These are phyloP conservation scores for Aegilops speltoides DNA, from an alignment of 176 grass and related monocot genomes.

Conservation along the genomic window DNA sequence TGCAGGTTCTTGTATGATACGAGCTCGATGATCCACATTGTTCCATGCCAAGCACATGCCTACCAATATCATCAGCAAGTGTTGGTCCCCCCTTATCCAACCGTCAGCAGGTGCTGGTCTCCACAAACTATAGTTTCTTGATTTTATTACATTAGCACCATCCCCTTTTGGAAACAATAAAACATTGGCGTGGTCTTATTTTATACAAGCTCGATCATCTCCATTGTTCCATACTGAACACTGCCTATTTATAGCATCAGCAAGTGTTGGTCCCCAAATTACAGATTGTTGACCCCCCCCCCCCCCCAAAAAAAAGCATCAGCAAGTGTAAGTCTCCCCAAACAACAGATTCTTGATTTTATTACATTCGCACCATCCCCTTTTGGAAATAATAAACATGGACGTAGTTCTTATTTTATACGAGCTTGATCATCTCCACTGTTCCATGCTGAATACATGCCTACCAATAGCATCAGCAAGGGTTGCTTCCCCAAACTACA, in stretches of 20 bases:
- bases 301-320: no score
- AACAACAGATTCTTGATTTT: slow-evolving; percentile 19
- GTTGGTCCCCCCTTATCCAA: not conserved
- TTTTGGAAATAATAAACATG: slow-evolving; percentile 15
- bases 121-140: not conserved
- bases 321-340: not conserved
- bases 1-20: not conserved
- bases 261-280: not conserved
- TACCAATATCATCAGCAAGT: slow-evolving; percentile 8
- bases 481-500: not conserved
- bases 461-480: not conserved
- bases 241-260: not conserved
- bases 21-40: not conserved
- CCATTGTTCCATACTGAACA: not conserved
- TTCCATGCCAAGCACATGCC: not conserved
- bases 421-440: not conserved
- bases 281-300: not conserved
- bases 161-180: not conserved
- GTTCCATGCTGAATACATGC: not conserved
- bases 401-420: not conserved
- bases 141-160: not conserved
- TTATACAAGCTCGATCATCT: not conserved
- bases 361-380: not conserved
- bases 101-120: not conserved
- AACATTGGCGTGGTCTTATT: not conserved